A percentile compares a stretch with the other conserved stretches of the same genome.
Evolutionary conservation across 2,329 filamentous ascomycete species (phyloP).

Genomic region (Xylaria sp.): DNA sequence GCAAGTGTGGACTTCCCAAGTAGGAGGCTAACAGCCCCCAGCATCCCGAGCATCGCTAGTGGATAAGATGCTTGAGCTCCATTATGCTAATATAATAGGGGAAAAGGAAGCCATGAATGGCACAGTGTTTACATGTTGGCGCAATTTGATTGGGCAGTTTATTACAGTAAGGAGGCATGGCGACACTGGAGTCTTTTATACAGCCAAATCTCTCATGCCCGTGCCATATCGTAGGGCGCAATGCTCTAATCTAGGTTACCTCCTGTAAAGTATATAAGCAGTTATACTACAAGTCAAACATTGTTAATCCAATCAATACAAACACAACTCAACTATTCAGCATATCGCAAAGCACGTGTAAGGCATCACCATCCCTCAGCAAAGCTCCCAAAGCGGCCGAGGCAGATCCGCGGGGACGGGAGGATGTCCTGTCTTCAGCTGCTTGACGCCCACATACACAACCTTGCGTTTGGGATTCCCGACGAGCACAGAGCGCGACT

Average conservation of each 20-base stretch:
- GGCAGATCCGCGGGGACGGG: conserved; percentile 52
- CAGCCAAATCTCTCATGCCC: too few relatives aligned
- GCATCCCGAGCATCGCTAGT: conserved; percentile 36
- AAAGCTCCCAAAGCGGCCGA: conserved; percentile 68
- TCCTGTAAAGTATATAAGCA: neutral
- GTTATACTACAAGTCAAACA: conserved; percentile 1
- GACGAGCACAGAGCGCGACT: conserved; percentile 79
- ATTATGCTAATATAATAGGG: conserved; percentile 23
- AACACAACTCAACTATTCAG: neutral
- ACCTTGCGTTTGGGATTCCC: conserved; percentile 74
- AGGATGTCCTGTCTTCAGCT: conserved; percentile 43
- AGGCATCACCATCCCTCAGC: conserved; percentile 41
- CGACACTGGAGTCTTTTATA: too few relatives aligned
- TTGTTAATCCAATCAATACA: conserved; percentile 4
- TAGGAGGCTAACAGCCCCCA: conserved; percentile 45
- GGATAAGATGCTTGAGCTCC: conserved; percentile 35
- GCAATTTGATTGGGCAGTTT: too few relatives aligned
- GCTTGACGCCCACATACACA: conserved; percentile 80
- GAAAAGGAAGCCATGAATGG: too few relatives aligned
- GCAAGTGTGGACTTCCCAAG: conserved; percentile 32
- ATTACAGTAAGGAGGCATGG: too few relatives aligned
- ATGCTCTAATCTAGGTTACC: conserved; percentile 3
- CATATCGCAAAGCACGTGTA: neutral
- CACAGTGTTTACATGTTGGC: too few relatives aligned
- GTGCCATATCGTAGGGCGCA: too few relatives aligned